These are phyloP conservation scores for Synchytrium microbalum DNA, from an alignment of 371 early-diverging fungal species.

Conservation along the genomic window DNA sequence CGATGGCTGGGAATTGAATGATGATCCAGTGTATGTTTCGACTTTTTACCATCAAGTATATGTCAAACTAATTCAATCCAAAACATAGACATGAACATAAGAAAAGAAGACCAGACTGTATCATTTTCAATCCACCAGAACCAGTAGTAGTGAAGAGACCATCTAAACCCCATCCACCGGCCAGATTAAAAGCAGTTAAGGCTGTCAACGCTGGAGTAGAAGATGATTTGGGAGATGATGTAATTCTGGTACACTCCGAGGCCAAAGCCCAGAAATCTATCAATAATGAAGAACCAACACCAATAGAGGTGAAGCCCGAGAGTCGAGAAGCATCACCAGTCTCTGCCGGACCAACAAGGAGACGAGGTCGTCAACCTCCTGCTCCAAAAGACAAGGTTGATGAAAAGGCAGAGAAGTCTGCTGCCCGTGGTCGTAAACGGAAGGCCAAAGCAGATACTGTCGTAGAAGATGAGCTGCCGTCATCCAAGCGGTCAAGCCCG, in stretches of 20 bases:
- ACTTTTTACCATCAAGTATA: conserved; percentile 10
- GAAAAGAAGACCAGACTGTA: not conserved
- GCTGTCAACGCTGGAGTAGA: no score
- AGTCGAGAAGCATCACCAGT: not conserved
- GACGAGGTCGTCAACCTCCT: not conserved
- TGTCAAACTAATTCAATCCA: conserved; percentile 9
- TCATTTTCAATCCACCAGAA: not conserved
- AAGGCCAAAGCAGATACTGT: not conserved
- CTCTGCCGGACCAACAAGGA: not conserved
- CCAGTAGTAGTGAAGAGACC: no score
- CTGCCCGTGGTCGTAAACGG: not conserved
- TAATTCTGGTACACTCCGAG: no score
- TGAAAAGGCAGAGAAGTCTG: not conserved
- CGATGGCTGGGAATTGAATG: conserved; percentile 40
- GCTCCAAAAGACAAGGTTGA: not conserved
- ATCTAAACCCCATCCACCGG: no score
- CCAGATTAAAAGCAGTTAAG: no score
- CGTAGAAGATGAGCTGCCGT: not conserved
- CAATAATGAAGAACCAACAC: not conserved
- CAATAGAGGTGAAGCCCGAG: not conserved
- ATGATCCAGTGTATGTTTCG: conserved; percentile 33
- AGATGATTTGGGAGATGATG: no score
- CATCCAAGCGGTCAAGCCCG: no score
- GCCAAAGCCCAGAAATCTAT: no score
- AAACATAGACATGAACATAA: not conserved